phyloP scores from a whole-genome alignment of 2,329 filamentous ascomycete genomes.

The Stromatinia cepivora region DNA sequence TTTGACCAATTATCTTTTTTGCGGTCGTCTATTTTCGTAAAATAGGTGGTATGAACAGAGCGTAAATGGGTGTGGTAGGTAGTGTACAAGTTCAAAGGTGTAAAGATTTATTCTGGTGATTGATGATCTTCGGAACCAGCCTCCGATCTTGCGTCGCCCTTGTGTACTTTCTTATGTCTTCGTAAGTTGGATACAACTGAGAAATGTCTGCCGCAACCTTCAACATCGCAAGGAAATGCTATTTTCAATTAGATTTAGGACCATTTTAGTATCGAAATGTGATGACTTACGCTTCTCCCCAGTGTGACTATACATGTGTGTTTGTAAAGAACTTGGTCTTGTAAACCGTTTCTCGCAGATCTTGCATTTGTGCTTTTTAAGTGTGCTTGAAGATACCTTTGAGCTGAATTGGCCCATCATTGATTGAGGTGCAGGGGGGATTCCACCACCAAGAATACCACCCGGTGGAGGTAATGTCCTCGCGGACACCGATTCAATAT shows the following conservation, averaged over 20 bases:
- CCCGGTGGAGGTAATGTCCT: constrained; percentile 81
- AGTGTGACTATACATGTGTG: constrained; percentile 98
- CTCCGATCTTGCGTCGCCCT: constrained; percentile 66
- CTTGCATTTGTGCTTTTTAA: constrained; percentile 99
- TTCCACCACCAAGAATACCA: constrained; percentile 61
- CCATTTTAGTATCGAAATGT: background rate
- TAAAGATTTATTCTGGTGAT: constrained; percentile 49
- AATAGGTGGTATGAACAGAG: constrained; percentile 16
- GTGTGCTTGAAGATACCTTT: constrained; percentile 90
- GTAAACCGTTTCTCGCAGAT: constrained; percentile 98
- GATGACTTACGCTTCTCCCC: constrained; percentile 86
- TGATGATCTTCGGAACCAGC: constrained; percentile 61
- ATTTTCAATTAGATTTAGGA: constrained; percentile 26
- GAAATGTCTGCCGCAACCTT: constrained; percentile 93
- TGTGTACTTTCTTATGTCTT: constrained; percentile 94
- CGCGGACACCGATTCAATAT: constrained; percentile 78
- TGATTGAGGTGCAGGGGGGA: constrained; percentile 81
- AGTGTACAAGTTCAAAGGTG: constrained; percentile 16
- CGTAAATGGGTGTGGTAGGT: background rate
- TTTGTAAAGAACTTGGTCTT: constrained; percentile 88
- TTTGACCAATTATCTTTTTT: constrained; percentile 10
- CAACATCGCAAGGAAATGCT: constrained; percentile 94
- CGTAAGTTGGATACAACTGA: constrained; percentile 96
- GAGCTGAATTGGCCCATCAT: constrained; percentile 99
- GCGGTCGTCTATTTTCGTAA: constrained; percentile 19